Percentiles rank a stretch among this genome's conserved stretches.
phyloP scores from a whole-genome alignment of 164 flowering plant genomes.

The Berberis thunbergii region DNA sequence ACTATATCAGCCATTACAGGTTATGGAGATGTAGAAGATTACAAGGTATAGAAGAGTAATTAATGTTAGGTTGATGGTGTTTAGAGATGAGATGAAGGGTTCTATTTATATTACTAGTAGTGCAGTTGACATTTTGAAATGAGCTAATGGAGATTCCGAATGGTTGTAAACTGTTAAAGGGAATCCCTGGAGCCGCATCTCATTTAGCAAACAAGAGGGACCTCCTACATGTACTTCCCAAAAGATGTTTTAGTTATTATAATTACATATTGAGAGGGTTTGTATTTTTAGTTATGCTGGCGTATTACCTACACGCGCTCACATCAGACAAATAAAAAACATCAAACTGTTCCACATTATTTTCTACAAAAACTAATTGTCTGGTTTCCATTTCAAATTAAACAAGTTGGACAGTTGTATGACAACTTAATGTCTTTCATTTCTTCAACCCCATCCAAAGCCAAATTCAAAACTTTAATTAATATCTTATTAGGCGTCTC shows the following conservation, averaged over 20 bases:
- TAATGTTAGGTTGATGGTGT: neutral
- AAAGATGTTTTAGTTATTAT: no score
- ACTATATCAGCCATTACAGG: constrained; percentile 16
- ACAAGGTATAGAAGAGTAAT: neutral
- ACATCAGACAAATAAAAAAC: no score
- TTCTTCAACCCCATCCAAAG: no score
- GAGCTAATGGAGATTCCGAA: constrained; percentile 9
- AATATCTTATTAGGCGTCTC: neutral
- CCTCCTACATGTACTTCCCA: neutral
- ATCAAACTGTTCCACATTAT: no score
- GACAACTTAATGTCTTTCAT: no score
- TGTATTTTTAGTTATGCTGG: no score
- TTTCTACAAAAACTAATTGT: no score
- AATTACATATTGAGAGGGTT: no score
- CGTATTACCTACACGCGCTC: no score
- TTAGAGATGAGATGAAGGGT: neutral
- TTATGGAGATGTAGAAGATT: no score
- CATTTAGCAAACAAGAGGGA: neutral
- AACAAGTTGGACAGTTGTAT: no score
- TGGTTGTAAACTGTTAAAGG: neutral
- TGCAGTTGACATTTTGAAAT: constrained; percentile 2
- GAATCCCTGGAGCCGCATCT: constrained; percentile 7
- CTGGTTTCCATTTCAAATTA: no score
- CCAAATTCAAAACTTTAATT: neutral
- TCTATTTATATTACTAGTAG: neutral